Base-by-base conservation (phyloP, 441 rosid species). In the Macaranga tanarius region DNA sequence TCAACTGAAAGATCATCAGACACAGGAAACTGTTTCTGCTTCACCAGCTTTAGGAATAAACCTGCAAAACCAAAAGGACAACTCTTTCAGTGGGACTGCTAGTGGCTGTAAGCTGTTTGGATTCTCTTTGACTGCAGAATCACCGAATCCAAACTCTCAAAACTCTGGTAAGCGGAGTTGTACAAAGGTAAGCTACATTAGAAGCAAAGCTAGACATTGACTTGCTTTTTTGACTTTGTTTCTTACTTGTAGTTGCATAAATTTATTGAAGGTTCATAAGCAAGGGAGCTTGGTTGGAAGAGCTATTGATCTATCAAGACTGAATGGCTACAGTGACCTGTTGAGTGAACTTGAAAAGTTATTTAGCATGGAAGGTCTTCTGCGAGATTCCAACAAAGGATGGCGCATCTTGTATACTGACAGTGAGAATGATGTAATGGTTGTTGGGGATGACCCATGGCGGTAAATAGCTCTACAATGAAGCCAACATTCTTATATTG, bases 391-490 rank as follows among this genome's bases (percentile, higher is more conserved):
- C 7, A 86, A 79, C 55, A 88, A 90, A 77, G 96, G 97, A 74
- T 95, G 99, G 99, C 85, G 80, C 73, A 82, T 95, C 77, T 80
- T 95, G 79, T 95, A 89, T 78, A 95, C 97, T 0, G 99, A 92
- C 81, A 90, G 95, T 58, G 96, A 95, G 83, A 91, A 89, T 65
- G 97, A 95, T 83, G 86, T 90, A 73, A 92, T 92, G 99, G 97
- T 89, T 9, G 94, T 92, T 34, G 98, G 99, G 0, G 97, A 95
- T 76, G 96, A 91, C 58, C 95, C 98, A 23, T 95, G 98, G 99
- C 96, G 81, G 99, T 95, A 87, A 86, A 97, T 85, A 34, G 75
- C 73, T 20, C 64, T 25, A 34, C 64, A 31, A n/a, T 76, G 65
- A 70, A 72, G 70, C 65, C 23, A 12, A 38, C 31, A 25, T 44